A percentile compares a stretch with the other conserved stretches of the same genome.
These are phyloP conservation scores for Fusarium sp. DNA, from an alignment of 2,329 filamentous ascomycete species.

Conservation along the genomic window DNA sequence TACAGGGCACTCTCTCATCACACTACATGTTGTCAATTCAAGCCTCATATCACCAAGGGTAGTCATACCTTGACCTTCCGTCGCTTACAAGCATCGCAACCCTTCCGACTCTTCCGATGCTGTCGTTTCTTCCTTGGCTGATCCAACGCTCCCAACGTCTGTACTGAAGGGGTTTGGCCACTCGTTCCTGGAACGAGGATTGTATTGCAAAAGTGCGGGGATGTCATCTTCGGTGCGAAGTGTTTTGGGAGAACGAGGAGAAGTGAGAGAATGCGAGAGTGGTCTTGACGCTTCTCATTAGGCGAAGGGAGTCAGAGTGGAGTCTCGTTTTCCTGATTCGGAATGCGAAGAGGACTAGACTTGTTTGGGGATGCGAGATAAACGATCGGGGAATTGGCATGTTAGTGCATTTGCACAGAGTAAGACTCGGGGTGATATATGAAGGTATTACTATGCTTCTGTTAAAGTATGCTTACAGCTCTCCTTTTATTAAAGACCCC, in stretches of 20 bases:
- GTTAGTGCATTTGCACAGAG: not conserved
- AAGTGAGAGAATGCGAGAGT: not conserved
- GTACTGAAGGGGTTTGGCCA: accelerated
- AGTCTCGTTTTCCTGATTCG: not conserved
- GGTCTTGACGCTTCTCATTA: not conserved
- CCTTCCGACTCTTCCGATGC: not conserved
- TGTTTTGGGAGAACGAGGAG: not conserved
- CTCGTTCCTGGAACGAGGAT: not conserved
- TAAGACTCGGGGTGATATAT: not conserved
- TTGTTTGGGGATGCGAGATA: not conserved
- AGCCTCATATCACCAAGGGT: not conserved
- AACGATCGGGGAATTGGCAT: not conserved
- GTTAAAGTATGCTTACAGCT: not conserved
- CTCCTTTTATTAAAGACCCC: not conserved
- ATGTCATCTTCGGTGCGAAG: not conserved
- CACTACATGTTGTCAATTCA: not conserved
- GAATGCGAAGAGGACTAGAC: not conserved
- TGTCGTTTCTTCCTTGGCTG: not conserved
- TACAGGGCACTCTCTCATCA: not conserved
- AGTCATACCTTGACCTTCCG: not conserved
- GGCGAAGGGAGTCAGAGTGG: not conserved
- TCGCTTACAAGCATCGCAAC: not conserved
- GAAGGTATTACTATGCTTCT: not conserved
- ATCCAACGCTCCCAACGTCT: not conserved
- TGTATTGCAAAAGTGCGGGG: not conserved